A percentile compares a stretch with the other conserved stretches of the same genome.
Conservation (phyloP, 2,329 filamentous ascomycete genomes). For the Coniochaeta sp. region DNA sequence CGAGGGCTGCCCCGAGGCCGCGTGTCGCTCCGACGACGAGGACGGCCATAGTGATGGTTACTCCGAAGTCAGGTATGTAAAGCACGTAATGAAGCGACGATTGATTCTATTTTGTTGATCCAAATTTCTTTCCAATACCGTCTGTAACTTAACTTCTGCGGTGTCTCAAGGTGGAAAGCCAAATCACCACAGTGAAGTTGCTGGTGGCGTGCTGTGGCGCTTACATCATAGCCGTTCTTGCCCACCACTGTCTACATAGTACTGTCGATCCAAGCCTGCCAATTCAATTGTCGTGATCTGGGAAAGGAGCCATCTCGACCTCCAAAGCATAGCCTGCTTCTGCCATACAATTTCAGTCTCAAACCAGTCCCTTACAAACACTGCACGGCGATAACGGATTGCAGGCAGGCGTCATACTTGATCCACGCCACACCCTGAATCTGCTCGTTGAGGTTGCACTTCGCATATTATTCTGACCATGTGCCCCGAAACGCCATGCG, state of each 20-base stretch:
- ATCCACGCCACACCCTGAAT: too few species aligned
- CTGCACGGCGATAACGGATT: too few species aligned
- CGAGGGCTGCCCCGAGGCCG: constrained; percentile 57
- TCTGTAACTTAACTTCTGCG: too few species aligned
- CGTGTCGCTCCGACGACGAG: constrained; percentile 62
- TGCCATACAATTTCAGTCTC: not conserved
- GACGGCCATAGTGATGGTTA: constrained; percentile 19
- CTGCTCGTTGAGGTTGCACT: not conserved
- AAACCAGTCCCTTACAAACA: too few species aligned
- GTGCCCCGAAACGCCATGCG: not conserved
- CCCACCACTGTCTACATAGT: not conserved
- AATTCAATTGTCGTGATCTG: not conserved
- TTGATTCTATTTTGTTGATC: not conserved
- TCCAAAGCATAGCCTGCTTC: not conserved
- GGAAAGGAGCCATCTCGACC: not conserved
- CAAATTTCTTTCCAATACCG: not conserved
- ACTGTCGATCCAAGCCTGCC: not conserved
- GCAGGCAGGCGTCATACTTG: too few species aligned
- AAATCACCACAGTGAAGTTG: not conserved
- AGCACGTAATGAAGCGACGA: not conserved
- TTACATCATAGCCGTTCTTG: not conserved
- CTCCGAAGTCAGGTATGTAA: too few species aligned
- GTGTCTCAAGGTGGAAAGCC: not conserved
- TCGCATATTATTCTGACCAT: not conserved
- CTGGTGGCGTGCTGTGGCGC: not conserved